A percentile compares a stretch with the other conserved stretches of the same genome.
Evolutionary conservation across 345 rosid species (phyloP).

Genomic region (Orychophragmus violaceus): DNA sequence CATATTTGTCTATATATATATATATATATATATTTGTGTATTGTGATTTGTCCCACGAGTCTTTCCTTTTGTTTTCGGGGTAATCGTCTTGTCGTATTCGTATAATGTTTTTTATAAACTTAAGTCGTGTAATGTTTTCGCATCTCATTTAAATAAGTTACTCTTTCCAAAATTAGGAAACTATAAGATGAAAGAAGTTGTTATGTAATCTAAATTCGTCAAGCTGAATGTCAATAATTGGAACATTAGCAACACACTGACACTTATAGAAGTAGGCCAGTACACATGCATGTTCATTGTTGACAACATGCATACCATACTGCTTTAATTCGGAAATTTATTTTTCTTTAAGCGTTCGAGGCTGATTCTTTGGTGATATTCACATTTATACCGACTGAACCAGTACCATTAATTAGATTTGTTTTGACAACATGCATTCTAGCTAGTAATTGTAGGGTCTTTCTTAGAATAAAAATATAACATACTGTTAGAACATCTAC

Average conservation of each 20-base stretch:
- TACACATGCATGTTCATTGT: not conserved
- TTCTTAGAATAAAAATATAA: not conserved
- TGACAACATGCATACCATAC: not conserved
- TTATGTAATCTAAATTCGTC: not conserved
- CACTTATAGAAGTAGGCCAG: not conserved
- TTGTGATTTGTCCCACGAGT: conserved; percentile 5
- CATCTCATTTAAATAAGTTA: not conserved
- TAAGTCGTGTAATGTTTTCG: not conserved
- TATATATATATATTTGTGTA: not conserved
- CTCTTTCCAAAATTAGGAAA: not conserved
- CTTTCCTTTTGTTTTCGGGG: not conserved
- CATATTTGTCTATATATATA: not conserved
- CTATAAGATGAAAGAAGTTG: not conserved
- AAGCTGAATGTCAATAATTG: conserved; percentile 1
- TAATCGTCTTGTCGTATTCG: not conserved
- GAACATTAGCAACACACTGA: too few species aligned
- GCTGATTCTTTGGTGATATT: not conserved
- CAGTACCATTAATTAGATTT: not conserved
- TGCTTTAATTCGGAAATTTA: not conserved
- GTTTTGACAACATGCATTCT: not conserved
- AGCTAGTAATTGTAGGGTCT: too few species aligned
- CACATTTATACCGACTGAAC: not conserved
- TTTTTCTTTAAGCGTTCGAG: not conserved
- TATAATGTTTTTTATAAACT: too few species aligned
- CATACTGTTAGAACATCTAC: too few species aligned